Base-by-base conservation (phyloP, 1,284 basidiomycete species). In the Papiliotrema laurentii region DNA sequence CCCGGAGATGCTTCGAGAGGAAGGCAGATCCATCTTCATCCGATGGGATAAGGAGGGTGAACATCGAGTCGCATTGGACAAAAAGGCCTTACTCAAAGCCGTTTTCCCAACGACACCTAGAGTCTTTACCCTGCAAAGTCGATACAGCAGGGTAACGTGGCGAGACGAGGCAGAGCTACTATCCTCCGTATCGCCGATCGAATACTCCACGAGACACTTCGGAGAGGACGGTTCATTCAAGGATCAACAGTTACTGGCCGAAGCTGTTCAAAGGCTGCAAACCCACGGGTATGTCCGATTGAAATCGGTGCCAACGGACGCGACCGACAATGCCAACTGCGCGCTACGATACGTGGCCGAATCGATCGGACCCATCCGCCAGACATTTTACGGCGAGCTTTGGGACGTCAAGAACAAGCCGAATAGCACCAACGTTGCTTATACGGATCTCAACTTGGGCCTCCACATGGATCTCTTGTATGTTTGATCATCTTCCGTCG, bases 381-480 rank as follows among this genome's bases (percentile, higher is more conserved):
- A 81, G 47, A 97, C 93, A 10, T 94, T 97, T 71, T 98, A 98
- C 64, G 94, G 94, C 1, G 76, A 80, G 49, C 75, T 87, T 1
- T 98, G 92, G 90, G 84, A 97, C 70, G 94, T 98, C 19, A 82
- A 83, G 71, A 87, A 84, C 55, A 67, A 87, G 37, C 74, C 74
- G 40, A 78, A 87, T 50, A 87, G 86, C 59, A 82, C 80, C 59
- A 98, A 98, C 72, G 90, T 98, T 53, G 94, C 94, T 2, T 97
- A 97, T 70, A 98, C 94, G 5, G 86, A 91, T 69, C 77, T 96
- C 18, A 82, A 89, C 60, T 78, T 98, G 2, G 92, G 87, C 0
- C 69, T 94, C 19, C 94, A 97, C 67, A 91, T 92, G 86, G 93
- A 97, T 74, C 75, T 96, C 0, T 72, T 87, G 89, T 93, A 60